A percentile compares a stretch with the other conserved stretches of the same genome.
These are phyloP conservation scores for Scedosporium aurantiacum DNA, from an alignment of 2,329 filamentous ascomycete species.

Conservation along the genomic window DNA sequence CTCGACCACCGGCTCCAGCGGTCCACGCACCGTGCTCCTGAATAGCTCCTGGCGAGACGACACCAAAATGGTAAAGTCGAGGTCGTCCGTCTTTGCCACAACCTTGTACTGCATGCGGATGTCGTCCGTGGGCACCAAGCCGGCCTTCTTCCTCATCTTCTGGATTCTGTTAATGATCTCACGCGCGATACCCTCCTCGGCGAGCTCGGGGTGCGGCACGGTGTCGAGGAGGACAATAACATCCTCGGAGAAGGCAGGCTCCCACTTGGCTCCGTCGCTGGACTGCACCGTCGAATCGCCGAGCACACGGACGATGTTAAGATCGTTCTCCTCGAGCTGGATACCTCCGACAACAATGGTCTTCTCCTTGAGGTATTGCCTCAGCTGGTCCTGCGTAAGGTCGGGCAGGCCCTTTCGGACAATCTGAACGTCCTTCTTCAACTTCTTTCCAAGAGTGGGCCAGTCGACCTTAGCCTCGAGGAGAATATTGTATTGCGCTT, in stretches of 20 bases:
- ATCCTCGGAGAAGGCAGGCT: conserved; percentile 15
- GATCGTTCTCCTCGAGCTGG: conserved; percentile 66
- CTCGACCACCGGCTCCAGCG: conserved; percentile 44
- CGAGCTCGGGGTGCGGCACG: conserved; percentile 71
- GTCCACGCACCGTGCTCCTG: conserved; percentile 66
- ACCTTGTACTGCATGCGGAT: conserved; percentile 90
- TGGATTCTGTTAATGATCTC: conserved; percentile 93
- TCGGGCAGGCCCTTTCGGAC: conserved; percentile 74
- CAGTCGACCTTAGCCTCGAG: conserved; percentile 78
- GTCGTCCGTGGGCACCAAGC: conserved; percentile 82
- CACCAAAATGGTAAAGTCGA: conserved; percentile 63
- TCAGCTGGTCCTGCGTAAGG: conserved; percentile 67
- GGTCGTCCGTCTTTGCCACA: conserved; percentile 63
- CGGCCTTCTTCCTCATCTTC: conserved; percentile 85
- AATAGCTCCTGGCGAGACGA: conserved; percentile 56
- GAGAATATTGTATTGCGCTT: conserved; percentile 72
- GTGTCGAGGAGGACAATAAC: conserved; percentile 86
- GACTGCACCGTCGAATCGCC: conserved; percentile 17
- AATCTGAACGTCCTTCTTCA: conserved; percentile 78
- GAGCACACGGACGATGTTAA: conserved; percentile 33
- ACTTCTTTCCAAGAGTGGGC: conserved; percentile 80
- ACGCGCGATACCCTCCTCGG: conserved; percentile 76
- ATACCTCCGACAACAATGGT: conserved; percentile 80
- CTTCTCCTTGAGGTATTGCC: conserved; percentile 61
- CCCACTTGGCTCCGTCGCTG: conserved; percentile 21